Conservation (phyloP, 371 early-diverging fungal genomes). For the Lichtheimia corymbifera region DNA sequence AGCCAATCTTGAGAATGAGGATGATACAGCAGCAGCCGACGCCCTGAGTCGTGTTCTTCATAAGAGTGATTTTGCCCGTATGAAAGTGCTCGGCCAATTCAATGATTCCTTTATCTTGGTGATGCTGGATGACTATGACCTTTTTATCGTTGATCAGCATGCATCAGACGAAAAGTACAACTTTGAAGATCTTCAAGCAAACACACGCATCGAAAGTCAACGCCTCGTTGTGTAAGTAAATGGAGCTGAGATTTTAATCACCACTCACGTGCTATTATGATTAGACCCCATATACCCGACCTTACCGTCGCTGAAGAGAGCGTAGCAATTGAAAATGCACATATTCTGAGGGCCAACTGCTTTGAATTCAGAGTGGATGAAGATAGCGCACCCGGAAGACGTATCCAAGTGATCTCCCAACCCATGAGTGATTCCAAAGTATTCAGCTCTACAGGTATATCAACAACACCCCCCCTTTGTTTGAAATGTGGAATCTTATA, state of each 20-base stretch:
- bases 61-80: conserved; percentile 81
- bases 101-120: conserved; percentile 98
- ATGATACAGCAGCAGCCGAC: conserved; percentile 54
- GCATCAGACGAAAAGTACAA: conserved; percentile 98
- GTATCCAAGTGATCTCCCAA: conserved; percentile 65
- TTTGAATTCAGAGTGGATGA: conserved; percentile 71
- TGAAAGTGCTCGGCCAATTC: conserved; percentile 96
- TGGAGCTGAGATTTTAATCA: background rate
- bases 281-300: conserved; percentile 51
- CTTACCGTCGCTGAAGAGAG: conserved; percentile 81
- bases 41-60: conserved; percentile 64
- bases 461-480: background rate
- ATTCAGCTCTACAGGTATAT: conserved; percentile 60
- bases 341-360: conserved; percentile 76
- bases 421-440: conserved; percentile 65
- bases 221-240: conserved; percentile 27
- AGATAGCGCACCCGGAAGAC: conserved; percentile 58
- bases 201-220: conserved; percentile 70
- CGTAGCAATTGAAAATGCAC: conserved; percentile 74
- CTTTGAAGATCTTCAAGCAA: conserved; percentile 81
- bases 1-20: conserved; percentile 45
- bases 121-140: conserved; percentile 58
- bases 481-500: background rate
- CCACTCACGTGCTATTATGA: background rate
- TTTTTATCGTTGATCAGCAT: conserved; percentile 98